These are phyloP conservation scores for Candida nemodendra DNA, from an alignment of 805 yeast genomes.

Conservation along the genomic window DNA sequence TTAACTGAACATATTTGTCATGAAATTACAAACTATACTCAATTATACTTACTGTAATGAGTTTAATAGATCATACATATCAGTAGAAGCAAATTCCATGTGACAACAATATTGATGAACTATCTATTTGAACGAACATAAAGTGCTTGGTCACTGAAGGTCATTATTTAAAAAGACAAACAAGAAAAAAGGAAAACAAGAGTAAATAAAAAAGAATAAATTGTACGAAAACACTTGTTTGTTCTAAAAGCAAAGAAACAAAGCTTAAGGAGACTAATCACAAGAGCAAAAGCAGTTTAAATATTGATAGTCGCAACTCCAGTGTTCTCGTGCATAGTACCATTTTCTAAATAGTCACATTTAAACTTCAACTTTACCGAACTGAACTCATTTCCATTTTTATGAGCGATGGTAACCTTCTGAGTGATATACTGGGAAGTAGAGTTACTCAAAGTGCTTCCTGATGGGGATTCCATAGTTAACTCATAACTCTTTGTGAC, in stretches of 20 bases:
- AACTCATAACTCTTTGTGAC: slow-evolving; percentile 34
- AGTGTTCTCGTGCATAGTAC: slow-evolving; percentile 50
- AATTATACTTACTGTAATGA: too few relatives aligned
- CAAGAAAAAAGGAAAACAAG: neutral
- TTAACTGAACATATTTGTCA: too few relatives aligned
- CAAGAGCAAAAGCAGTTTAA: too few relatives aligned
- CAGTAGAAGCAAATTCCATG: too few relatives aligned
- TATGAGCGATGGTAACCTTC: slow-evolving; percentile 21
- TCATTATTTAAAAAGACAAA: slow-evolving; percentile 1
- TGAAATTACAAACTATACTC: too few relatives aligned
- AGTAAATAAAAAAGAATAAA: neutral
- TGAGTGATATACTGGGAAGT: slow-evolving; percentile 26
- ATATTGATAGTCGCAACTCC: slow-evolving; percentile 43
- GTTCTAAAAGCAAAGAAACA: neutral
- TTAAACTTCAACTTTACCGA: slow-evolving; percentile 73
- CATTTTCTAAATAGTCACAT: slow-evolving; percentile 50
- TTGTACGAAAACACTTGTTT: neutral
- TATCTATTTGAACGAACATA: too few relatives aligned
- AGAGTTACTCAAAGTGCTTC: slow-evolving; percentile 14
- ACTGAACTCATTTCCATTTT: slow-evolving; percentile 13
- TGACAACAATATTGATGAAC: too few relatives aligned
- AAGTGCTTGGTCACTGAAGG: too few relatives aligned
- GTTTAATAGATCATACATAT: too few relatives aligned
- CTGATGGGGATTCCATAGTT: slow-evolving; percentile 27
- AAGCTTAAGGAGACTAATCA: neutral